Base-by-base conservation (phyloP, 805 yeast species). In the Kodamaea leandrae region DNA sequence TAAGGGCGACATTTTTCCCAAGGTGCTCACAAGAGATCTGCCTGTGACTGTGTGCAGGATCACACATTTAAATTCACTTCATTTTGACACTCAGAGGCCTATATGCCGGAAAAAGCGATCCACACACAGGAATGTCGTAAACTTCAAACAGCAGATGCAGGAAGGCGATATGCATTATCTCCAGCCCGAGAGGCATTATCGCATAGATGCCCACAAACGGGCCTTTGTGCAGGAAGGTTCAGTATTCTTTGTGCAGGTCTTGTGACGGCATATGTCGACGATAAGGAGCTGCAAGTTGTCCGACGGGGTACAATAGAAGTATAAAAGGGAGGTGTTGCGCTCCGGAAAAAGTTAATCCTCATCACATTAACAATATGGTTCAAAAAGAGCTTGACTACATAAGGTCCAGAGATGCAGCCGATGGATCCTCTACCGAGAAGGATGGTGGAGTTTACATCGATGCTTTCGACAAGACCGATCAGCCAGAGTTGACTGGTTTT, bases 371-470 rank as follows among this genome's bases (percentile, higher is more conserved):
- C 12, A 24, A 6, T 12, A 66, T 67, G 73, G 66, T 65, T 27
- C 67, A 60, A 49, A 69, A 69, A 54, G 74, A 69, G 48, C 56
- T 69, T 42, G 54, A 63, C 37, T 68, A 68, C 51, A 54, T 69
- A 35, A 60, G 66, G 44, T 66, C 72, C 17, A 54, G 58, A 38
- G 68, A 64, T 27, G 60, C 58, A 40, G 61, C 57, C 42, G 59
- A 57, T 38, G 61, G 58, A 18, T 55, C 64, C n/a, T 55, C 63
- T 39, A 50, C 51, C 32, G 72, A 68, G 39, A 68, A 68, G 45
- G 50, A 52, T 28, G 68, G 66, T 21, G 70, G 68, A n/a, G 63
- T 64, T 30, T 59, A 60, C 52, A 53, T 62, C 45, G 66, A 66
- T 39, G 61, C 55, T 39, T 56, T 58, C 34, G 63, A 56, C 29